phyloP scores from a whole-genome alignment of 2,329 filamentous ascomycete species.

The Pleoardoris graminearum region DNA sequence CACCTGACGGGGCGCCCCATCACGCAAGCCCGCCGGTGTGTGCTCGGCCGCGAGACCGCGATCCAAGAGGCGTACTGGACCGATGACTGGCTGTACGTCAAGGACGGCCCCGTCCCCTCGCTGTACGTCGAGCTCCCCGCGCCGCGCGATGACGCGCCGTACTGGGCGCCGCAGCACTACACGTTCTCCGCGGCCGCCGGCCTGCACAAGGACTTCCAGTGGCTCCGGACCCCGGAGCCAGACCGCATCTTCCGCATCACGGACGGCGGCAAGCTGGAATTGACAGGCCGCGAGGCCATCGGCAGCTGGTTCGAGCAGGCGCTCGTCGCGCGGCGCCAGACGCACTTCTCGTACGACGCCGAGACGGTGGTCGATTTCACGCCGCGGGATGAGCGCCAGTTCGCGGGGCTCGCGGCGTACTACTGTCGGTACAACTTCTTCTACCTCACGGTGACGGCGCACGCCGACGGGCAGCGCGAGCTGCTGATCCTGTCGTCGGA shows the following conservation, averaged over 20 bases:
- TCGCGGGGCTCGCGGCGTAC: slow-evolving; percentile 64
- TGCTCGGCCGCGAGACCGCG: slow-evolving; percentile 41
- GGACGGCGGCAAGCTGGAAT: slow-evolving; percentile 51
- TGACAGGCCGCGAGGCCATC: slow-evolving; percentile 58
- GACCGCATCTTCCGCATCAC: slow-evolving; percentile 55
- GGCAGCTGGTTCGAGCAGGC: slow-evolving; percentile 55
- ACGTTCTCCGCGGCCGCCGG: slow-evolving; percentile 51
- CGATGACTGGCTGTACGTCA: slow-evolving; percentile 66
- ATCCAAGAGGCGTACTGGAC: slow-evolving; percentile 64
- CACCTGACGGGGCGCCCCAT: slow-evolving; percentile 41
- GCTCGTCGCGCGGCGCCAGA: slow-evolving; percentile 60
- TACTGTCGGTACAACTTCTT: slow-evolving; percentile 69
- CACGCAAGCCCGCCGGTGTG: slow-evolving; percentile 38
- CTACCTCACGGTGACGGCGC: slow-evolving; percentile 63
- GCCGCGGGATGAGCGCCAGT: slow-evolving; percentile 62
- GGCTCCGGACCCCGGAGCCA: slow-evolving; percentile 58
- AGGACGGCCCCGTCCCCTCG: slow-evolving; percentile 55
- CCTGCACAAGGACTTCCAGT: slow-evolving; percentile 59
- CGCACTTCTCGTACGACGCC: slow-evolving; percentile 64
- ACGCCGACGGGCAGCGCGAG: slow-evolving; percentile 60
- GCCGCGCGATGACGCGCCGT: slow-evolving; percentile 31
- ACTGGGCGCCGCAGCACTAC: slow-evolving; percentile 51
- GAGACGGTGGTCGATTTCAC: slow-evolving; percentile 60
- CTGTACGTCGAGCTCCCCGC: slow-evolving; percentile 45
- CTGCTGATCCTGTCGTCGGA: slow-evolving; percentile 62